Evolutionary conservation across 805 yeast species (phyloP), one percentile per base, ranked within the genome.

Genomic region (Tetrapisispora namnaoensis): DNA sequence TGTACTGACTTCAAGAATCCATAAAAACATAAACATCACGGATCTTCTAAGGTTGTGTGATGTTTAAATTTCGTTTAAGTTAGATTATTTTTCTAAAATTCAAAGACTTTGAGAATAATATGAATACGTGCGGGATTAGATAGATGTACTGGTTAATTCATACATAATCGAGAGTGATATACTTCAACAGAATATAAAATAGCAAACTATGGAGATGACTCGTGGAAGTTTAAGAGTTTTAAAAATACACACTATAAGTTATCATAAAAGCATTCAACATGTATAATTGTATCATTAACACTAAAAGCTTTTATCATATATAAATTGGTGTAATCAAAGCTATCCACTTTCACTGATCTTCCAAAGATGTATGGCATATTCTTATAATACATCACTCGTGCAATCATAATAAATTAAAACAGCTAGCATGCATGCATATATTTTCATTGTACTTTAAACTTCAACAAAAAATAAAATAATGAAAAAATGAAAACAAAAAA

Each of bases 381-480:
- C 44, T 42, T 42, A 42, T 42, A 42, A 42, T 42, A 42, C 18
- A 42, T n/a, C 44, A 42, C 16, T 42, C 30, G 4, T 3, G 28
- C 44, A 20, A 42, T 18, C 30, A 32, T n/a, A 16, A 42, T 20
- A 42, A 20, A 42, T 30, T 28, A 42, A 42, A 14, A 11, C 17
- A 42, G 27, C 30, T 20, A 24, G 13, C 27, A 24, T 42, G 44
- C 6, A 16, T 35, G 5, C 27, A 30, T 42, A 16, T n/a, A 17
- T 22, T 28, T 37, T 24, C 17, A 38, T 13, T 30, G 10, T 18
- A 32, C 32, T 30, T 34, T 22, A n/a, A 45, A 45, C 47, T 45
- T 45, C 47, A 45, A 45, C 47, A 39, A 45, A 45, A 42, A n/a
- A 42, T 32, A 42, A 42, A 42, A 42, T 42, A 42, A 30, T 42